Evolutionary conservation across 2,329 filamentous ascomycete species (phyloP).

Genomic region (Thielaviopsis musarum): DNA sequence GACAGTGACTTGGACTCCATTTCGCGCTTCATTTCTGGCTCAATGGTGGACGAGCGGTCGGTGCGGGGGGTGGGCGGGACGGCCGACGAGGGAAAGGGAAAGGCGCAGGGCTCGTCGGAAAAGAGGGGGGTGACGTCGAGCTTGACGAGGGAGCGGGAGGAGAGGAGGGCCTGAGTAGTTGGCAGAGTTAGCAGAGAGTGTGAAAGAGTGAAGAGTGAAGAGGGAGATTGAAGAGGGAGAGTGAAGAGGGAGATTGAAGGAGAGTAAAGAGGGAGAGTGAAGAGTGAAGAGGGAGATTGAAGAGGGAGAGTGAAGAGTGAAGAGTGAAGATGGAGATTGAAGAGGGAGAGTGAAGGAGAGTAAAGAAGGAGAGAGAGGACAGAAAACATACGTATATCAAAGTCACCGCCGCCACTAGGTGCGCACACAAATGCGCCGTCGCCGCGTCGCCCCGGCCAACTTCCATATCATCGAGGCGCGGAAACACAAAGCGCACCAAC

Average conservation of each 20-base stretch:
- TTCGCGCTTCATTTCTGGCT: slow-evolving; percentile 16
- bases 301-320: too few species aligned
- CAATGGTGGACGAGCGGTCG: neutral
- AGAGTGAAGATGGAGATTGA: too few species aligned
- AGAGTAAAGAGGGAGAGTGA: too few species aligned
- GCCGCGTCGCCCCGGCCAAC: slow-evolving; percentile 22
- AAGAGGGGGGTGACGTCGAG: slow-evolving; percentile 44
- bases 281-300: too few species aligned
- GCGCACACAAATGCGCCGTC: slow-evolving; percentile 31
- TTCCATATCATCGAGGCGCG: slow-evolving; percentile 25
- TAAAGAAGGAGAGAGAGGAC: too few species aligned
- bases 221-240: too few species aligned
- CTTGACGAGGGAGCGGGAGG: slow-evolving; percentile 15
- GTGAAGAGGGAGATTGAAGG: too few species aligned
- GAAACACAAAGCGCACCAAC: slow-evolving; percentile 34
- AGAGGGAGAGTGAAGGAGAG: too few species aligned
- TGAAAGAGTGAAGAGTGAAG: too few species aligned
- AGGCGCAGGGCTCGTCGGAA: slow-evolving; percentile 10
- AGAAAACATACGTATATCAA: slow-evolving; percentile 34
- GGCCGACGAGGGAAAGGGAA: neutral
- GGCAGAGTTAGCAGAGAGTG: too few species aligned
- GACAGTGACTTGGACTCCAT: slow-evolving; percentile 24
- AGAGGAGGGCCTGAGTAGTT: neutral
- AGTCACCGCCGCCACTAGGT: slow-evolving; percentile 36
- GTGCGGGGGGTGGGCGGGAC: neutral